A percentile compares a stretch with the other conserved stretches of the same genome.
phyloP scores from a whole-genome alignment of 257 asterid species.

The Jaltomata sinuosa region DNA sequence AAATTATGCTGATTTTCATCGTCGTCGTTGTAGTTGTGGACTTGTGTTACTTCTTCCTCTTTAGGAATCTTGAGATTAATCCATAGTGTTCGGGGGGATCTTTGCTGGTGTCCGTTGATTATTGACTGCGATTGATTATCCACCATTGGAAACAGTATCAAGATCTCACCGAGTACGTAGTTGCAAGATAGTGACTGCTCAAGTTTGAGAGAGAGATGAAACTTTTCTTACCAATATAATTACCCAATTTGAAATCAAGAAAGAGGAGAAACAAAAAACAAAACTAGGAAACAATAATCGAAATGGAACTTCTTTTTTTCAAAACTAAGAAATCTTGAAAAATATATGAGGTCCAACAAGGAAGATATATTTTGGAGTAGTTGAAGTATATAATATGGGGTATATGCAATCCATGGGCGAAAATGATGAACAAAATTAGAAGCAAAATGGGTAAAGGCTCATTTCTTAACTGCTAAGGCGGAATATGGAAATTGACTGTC shows the following conservation, averaged over 20 bases:
- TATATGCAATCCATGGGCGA: not conserved
- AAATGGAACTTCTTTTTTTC: not conserved
- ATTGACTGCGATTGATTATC: not conserved
- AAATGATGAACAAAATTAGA: not conserved
- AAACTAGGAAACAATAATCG: not conserved
- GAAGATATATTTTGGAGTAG: not conserved
- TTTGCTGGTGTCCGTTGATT: not conserved
- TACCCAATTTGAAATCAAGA: too few species aligned
- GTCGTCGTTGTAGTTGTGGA: not conserved
- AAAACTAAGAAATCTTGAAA: not conserved
- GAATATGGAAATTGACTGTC: slow-evolving; percentile 21
- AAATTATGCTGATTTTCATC: not conserved
- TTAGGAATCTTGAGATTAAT: slow-evolving; percentile 11
- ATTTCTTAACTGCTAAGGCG: slow-evolving; percentile 5
- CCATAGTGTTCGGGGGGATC: slow-evolving; percentile 4
- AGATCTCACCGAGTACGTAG: not conserved
- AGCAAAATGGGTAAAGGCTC: not conserved
- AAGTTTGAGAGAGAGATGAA: not conserved
- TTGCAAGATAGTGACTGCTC: slow-evolving; percentile 13
- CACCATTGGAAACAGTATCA: slow-evolving; percentile 17
- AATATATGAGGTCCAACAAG: not conserved
- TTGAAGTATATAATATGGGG: not conserved
- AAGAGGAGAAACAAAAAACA: too few species aligned
- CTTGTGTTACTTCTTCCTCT: not conserved
- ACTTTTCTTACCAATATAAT: too few species aligned